These are phyloP conservation scores for Termitomyces titanicus DNA, from an alignment of 768 basidiomycete genomes.

Conservation along the genomic window DNA sequence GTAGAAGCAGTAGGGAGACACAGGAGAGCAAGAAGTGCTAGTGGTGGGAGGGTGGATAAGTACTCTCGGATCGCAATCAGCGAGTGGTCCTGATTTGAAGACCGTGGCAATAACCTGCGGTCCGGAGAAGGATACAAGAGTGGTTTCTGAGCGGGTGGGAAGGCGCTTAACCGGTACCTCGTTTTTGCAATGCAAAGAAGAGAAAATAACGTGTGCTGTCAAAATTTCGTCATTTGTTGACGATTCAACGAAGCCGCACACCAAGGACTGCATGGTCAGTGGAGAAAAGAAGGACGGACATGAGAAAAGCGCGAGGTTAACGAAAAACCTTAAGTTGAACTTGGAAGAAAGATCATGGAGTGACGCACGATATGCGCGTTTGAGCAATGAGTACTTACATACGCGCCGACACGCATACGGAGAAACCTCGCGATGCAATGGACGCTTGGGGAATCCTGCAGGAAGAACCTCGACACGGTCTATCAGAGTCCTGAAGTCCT, in stretches of 20 bases:
- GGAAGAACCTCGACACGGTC: background rate
- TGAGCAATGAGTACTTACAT: too few species aligned
- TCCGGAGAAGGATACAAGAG: background rate
- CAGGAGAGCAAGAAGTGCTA: too few species aligned
- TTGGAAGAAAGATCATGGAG: background rate
- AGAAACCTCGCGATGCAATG: slow-evolving; percentile 6
- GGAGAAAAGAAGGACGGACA: background rate
- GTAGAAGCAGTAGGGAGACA: background rate
- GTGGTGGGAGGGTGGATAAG: too few species aligned
- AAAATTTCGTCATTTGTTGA: slow-evolving; percentile 6
- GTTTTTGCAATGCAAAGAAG: background rate
- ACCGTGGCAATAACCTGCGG: slow-evolving; percentile 1
- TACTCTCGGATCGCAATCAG: too few species aligned
- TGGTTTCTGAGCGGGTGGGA: background rate
- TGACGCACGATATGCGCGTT: background rate
- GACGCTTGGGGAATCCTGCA: background rate
- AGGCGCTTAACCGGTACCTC: slow-evolving; percentile 4
- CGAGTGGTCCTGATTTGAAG: background rate
- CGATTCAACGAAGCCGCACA: background rate
- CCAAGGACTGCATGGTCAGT: background rate
- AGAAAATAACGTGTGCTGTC: background rate
- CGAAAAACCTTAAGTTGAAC: background rate
- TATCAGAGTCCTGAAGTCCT: slow-evolving; percentile 5
- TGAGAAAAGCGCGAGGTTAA: background rate
- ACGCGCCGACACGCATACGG: background rate